Base-by-base conservation (phyloP, 352 stramenopile genomes). In the Pythium rishiriense region DNA sequence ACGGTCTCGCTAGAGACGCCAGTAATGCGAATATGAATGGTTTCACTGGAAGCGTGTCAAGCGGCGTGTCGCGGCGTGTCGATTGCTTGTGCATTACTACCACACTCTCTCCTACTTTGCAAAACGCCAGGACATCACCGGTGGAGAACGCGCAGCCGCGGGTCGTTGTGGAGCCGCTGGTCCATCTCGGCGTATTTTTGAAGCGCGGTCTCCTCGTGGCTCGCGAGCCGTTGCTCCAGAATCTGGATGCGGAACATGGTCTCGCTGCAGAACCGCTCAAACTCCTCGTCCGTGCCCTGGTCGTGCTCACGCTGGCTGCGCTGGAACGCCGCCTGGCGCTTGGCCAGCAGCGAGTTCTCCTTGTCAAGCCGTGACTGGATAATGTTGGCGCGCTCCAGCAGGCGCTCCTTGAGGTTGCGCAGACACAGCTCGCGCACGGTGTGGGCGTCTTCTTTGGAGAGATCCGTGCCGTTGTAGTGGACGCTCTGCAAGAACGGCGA, bases 161-260 rank as follows among this genome's bases (percentile, higher is more conserved):
- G 70, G 66, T 98, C 94, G 58, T 76, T 87, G 59, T 94, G 76
- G 49, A 98, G 79, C 24, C 96, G 92, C 48, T 96, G 88, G 74
- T 98, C 91, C 74, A 98, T 92, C 52, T 97, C 92, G 21, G 89
- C 88, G 79, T 97, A 98, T 60, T 98, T 98, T 35, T 96, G 88
- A 58, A 98, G 74, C 31, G 94, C 94, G 5, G 78, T 96, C 67
- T 98, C 89, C 62, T 98, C 94, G 68, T 98, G 91, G 45, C 89
- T 90, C 31, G 87, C 80, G 19, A 98, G 78, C 3, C 93, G 87
- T 65, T 98, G 92, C 73, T 98, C 90, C 49, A 98, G 73, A 58
- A 98, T 98, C 75, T 98, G 88, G 69, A 98, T 98, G 45, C 93
- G 81, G 70, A 98, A 98, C 90, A 98, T 98, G 54, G 92, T 94